These are phyloP conservation scores for Aureobasidium sp. DNA, from an alignment of 2,329 filamentous ascomycete genomes.

Conservation along the genomic window DNA sequence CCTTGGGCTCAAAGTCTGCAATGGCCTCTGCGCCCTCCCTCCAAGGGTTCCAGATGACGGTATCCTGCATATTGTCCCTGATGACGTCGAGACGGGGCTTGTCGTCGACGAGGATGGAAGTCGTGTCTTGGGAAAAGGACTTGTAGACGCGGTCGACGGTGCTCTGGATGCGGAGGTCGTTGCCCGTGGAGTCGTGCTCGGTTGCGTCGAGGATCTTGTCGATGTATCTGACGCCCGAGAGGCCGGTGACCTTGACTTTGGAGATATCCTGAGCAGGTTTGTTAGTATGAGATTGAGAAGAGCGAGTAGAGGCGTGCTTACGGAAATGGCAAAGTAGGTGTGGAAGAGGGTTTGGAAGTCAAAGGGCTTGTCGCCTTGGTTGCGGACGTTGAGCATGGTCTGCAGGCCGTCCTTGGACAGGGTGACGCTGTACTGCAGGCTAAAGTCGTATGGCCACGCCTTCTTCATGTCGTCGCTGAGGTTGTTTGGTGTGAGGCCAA, in stretches of 20 bases:
- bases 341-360: conserved; percentile 91
- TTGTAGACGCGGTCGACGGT: conserved; percentile 89
- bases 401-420: conserved; percentile 66
- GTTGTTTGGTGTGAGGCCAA: conserved; percentile 72
- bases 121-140: conserved; percentile 53
- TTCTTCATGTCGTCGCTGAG: conserved; percentile 61
- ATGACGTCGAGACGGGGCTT: conserved; percentile 64
- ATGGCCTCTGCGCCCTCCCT: conserved; percentile 74
- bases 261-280: conserved; percentile 61
- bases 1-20: conserved; percentile 80
- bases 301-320: conserved; percentile 38
- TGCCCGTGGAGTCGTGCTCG: conserved; percentile 58
- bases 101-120: conserved; percentile 57
- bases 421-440: conserved; percentile 87
- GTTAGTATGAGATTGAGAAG: neutral
- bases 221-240: conserved; percentile 67
- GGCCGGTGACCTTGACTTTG: conserved; percentile 63
- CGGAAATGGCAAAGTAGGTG: conserved; percentile 77
- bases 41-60: conserved; percentile 98
- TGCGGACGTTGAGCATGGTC: conserved; percentile 80
- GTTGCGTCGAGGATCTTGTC: conserved; percentile 72
- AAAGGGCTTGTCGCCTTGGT: conserved; percentile 74
- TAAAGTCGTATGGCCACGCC: conserved; percentile 82
- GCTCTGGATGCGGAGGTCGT: conserved; percentile 60
- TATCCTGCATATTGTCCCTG: conserved; percentile 77